These are phyloP conservation scores for Castanospermum australe DNA, from an alignment of 306 rosid genomes.

Conservation along the genomic window DNA sequence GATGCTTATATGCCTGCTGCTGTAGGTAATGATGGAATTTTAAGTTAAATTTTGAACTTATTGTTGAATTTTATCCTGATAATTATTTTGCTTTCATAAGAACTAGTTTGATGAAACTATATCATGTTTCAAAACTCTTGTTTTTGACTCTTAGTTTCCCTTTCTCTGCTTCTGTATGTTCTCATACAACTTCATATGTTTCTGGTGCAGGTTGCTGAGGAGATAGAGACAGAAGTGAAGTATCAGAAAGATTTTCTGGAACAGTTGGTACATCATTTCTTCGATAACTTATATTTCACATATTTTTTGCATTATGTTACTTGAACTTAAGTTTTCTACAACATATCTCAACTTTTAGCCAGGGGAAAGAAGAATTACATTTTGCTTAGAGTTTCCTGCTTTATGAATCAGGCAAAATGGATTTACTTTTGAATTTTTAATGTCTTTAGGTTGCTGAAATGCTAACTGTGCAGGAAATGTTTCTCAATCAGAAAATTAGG, in stretches of 20 bases:
- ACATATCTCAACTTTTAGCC: not conserved
- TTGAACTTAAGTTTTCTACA: not conserved
- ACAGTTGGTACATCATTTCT: slow-evolving; percentile 58
- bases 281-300: slow-evolving; percentile 3
- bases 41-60: not conserved
- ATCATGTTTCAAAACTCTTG: not conserved
- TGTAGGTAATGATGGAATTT: not conserved
- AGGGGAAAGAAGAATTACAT: not conserved
- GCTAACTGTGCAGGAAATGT: slow-evolving; percentile 1
- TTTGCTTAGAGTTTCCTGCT: not conserved
- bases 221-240: slow-evolving; percentile 75
- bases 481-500: slow-evolving; percentile 4
- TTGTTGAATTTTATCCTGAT: not conserved
- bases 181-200: not conserved
- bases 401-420: not conserved
- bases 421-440: not conserved
- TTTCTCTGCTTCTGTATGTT: not conserved
- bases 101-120: not conserved
- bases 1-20: not conserved
- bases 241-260: slow-evolving; percentile 65
- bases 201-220: slow-evolving; percentile 81
- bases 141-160: not conserved
- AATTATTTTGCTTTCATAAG: not conserved
- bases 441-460: not conserved
- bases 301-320: not conserved